Percentiles rank a stretch among this genome's conserved stretches.
These are phyloP conservation scores for Penicillium herquei DNA, from an alignment of 495 filamentous ascomycete genomes.

Conservation along the genomic window DNA sequence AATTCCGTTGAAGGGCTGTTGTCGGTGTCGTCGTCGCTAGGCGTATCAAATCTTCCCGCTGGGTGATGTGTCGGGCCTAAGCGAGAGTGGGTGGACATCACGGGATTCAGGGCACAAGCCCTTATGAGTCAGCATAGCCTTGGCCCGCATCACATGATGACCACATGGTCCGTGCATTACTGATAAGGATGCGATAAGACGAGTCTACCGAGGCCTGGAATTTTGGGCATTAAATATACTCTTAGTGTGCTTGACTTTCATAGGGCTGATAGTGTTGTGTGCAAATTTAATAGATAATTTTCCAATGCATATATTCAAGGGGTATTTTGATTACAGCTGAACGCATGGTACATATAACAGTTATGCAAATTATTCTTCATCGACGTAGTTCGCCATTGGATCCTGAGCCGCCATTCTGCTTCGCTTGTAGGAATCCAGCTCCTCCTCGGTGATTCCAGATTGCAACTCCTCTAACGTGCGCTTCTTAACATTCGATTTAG, in stretches of 20 bases:
- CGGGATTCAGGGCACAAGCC: constrained; percentile 35
- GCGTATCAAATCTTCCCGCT: constrained; percentile 45
- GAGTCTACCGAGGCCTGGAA: neutral
- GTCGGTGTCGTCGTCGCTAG: constrained; percentile 51
- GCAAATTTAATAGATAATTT: neutral
- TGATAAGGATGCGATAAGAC: too few species aligned
- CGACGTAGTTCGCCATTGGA: constrained; percentile 79
- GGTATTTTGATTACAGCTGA: constrained; percentile 27
- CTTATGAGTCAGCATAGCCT: constrained; percentile 25
- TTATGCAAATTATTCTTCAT: constrained; percentile 43
- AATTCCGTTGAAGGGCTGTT: constrained; percentile 52
- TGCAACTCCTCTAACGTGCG: constrained; percentile 72
- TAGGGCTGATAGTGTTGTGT: neutral
- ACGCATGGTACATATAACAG: constrained; percentile 12
- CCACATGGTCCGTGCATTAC: neutral
- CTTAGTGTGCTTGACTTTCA: neutral
- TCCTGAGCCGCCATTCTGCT: constrained; percentile 69
- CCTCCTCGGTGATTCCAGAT: constrained; percentile 70
- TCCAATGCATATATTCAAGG: constrained; percentile 6
- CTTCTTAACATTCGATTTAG: constrained; percentile 53
- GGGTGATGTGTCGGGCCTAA: constrained; percentile 36
- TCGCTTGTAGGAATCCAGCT: constrained; percentile 77
- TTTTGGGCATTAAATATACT: neutral
- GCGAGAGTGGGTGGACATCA: constrained; percentile 36
- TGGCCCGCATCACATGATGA: constrained; percentile 5